Evolutionary conservation across 805 yeast species (phyloP).

Genomic region (Grigorovia yakushimaensis): DNA sequence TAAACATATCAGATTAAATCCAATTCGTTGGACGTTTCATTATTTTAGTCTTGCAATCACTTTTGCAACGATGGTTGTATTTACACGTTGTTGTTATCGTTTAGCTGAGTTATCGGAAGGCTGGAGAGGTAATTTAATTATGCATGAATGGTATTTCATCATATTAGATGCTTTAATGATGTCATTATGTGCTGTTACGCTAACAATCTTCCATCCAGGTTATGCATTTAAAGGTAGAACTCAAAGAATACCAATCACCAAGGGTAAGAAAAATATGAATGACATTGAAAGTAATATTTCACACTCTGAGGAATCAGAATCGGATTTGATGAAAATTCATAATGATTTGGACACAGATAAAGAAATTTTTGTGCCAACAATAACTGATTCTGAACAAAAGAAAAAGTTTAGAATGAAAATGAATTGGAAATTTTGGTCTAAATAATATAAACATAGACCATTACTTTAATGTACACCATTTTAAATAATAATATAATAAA

Average conservation of each 20-base stretch:
- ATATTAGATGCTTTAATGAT: slow-evolving; percentile 57
- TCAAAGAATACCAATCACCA: slow-evolving; percentile 17
- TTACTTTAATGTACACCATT: too few species aligned
- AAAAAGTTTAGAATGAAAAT: background rate
- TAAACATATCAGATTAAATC: slow-evolving; percentile 20
- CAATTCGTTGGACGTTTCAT: slow-evolving; percentile 29
- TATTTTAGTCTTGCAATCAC: slow-evolving; percentile 38
- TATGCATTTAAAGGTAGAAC: slow-evolving; percentile 35
- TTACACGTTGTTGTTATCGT: slow-evolving; percentile 63
- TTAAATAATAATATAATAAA: too few species aligned
- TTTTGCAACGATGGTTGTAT: slow-evolving; percentile 44
- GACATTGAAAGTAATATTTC: background rate
- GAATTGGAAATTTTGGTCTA: background rate
- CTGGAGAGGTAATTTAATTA: slow-evolving; percentile 57
- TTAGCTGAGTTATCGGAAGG: slow-evolving; percentile 56
- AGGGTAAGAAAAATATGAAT: slow-evolving; percentile 3
- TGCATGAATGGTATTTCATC: slow-evolving; percentile 49
- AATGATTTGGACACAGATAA: slow-evolving; percentile 1
- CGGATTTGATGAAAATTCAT: background rate
- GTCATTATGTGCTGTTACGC: slow-evolving; percentile 35
- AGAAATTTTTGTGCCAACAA: background rate
- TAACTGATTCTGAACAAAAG: background rate
- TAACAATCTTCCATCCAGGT: slow-evolving; percentile 58
- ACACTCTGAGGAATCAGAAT: background rate
- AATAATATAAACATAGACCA: too few species aligned